Percentiles rank a stretch among this genome's conserved stretches.
phyloP scores from a whole-genome alignment of 2,329 filamentous ascomycete genomes.

The Penicillium sumatraense region DNA sequence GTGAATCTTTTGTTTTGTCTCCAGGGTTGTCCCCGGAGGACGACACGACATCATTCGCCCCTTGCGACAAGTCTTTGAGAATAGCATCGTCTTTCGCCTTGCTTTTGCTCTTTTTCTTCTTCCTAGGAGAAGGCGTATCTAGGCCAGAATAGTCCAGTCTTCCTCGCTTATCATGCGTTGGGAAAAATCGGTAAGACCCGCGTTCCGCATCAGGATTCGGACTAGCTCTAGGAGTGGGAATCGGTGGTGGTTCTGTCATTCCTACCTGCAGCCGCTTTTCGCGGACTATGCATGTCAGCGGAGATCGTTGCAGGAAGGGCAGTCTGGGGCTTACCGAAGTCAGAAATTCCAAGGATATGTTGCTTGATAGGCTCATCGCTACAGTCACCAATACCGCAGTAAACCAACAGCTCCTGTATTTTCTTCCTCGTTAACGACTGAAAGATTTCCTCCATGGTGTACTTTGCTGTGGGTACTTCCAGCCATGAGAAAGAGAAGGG shows the following conservation, averaged over 20 bases:
- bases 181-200: slow-evolving; percentile 12
- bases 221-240: slow-evolving; percentile 10
- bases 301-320: neutral
- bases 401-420: slow-evolving; percentile 6
- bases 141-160: too few species aligned
- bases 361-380: slow-evolving; percentile 8
- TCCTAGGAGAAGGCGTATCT: too few species aligned
- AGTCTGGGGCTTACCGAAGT: slow-evolving; percentile 4
- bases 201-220: slow-evolving; percentile 6
- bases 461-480: neutral
- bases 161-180: slow-evolving; percentile 1
- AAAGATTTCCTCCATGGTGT: slow-evolving; percentile 9
- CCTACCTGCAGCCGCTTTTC: slow-evolving; percentile 7
- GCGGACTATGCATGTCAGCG: slow-evolving; percentile 5
- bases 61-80: too few species aligned
- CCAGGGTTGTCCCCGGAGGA: too few species aligned
- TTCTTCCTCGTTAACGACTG: slow-evolving; percentile 3
- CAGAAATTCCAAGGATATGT: slow-evolving; percentile 9
- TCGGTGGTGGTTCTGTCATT: slow-evolving; percentile 9
- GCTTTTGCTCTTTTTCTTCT: too few species aligned
- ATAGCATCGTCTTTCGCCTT: too few species aligned
- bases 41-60: too few species aligned
- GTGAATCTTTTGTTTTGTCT: too few species aligned
- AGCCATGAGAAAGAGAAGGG: neutral
- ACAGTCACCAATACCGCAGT: slow-evolving; percentile 3